Evolutionary conservation across 768 basidiomycete genomes (phyloP).

Genomic region (Hysterangium stoloniferum): DNA sequence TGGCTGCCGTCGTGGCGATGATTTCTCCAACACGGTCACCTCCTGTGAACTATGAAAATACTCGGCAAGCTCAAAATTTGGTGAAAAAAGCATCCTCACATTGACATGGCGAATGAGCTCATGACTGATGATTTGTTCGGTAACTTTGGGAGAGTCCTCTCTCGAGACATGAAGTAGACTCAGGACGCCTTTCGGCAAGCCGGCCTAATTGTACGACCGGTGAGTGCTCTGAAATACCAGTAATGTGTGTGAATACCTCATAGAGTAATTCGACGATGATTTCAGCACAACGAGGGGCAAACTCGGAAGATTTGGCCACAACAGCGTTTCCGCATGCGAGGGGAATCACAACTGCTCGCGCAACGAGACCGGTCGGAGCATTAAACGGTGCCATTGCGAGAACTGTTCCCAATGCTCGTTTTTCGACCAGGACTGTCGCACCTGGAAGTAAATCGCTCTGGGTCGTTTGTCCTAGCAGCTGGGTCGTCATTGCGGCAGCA

Average conservation of each 20-base stretch:
- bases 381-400: constrained; percentile 46
- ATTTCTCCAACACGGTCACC: constrained; percentile 46
- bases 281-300: constrained; percentile 38
- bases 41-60: too few species aligned
- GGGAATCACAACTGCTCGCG: constrained; percentile 38
- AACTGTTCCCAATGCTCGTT: constrained; percentile 46
- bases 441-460: constrained; percentile 35
- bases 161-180: constrained; percentile 44
- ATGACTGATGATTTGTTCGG: constrained; percentile 48
- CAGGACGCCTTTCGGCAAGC: constrained; percentile 51
- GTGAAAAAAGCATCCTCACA: constrained; percentile 28
- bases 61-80: too few species aligned
- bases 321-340: constrained; percentile 51
- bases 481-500: constrained; percentile 27
- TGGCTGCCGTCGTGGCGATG: constrained; percentile 48
- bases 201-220: constrained; percentile 31
- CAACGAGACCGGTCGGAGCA: constrained; percentile 36
- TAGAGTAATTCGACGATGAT: constrained; percentile 40
- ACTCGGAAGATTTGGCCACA: constrained; percentile 45
- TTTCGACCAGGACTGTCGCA: constrained; percentile 34
- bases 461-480: constrained; percentile 37
- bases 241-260: constrained; percentile 25
- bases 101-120: constrained; percentile 49
- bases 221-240: not conserved
- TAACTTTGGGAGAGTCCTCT: constrained; percentile 35